phyloP scores from a whole-genome alignment of 768 basidiomycete genomes.

The Serendipita sp. region DNA sequence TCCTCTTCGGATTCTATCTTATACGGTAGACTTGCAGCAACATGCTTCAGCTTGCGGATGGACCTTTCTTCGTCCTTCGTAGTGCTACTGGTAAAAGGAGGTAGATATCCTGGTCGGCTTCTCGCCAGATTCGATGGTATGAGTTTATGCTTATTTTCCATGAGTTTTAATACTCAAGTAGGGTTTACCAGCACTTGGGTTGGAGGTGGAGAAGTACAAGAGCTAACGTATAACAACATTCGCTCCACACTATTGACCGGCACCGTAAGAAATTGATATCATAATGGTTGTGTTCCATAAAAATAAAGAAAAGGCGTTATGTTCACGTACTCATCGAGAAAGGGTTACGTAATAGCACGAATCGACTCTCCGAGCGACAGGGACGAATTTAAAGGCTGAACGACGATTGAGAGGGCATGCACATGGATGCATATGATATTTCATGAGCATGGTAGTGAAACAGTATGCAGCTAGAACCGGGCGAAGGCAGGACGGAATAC shows the following conservation, averaged over 20 bases:
- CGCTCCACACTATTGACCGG: neutral
- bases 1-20: conserved; percentile 56
- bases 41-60: conserved; percentile 35
- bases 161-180: too few relatives aligned
- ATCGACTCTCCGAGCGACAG: neutral
- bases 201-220: neutral
- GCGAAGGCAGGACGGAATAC: neutral
- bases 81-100: neutral
- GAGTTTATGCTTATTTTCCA: neutral
- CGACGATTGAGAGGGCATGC: neutral
- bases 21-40: conserved; percentile 57
- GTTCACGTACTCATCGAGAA: neutral
- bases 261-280: too few relatives aligned
- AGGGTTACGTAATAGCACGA: neutral
- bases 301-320: too few relatives aligned
- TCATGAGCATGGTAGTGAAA: neutral
- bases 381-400: neutral
- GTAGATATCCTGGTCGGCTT: neutral
- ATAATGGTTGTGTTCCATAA: too few relatives aligned
- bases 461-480: neutral
- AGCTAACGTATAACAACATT: neutral
- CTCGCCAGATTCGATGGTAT: conserved; percentile 5
- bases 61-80: neutral
- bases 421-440: neutral
- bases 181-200: neutral